Percentiles rank a stretch among this genome's conserved stretches.
phyloP scores from a whole-genome alignment of 306 rosid species.

The Quercus aquifolioides region DNA sequence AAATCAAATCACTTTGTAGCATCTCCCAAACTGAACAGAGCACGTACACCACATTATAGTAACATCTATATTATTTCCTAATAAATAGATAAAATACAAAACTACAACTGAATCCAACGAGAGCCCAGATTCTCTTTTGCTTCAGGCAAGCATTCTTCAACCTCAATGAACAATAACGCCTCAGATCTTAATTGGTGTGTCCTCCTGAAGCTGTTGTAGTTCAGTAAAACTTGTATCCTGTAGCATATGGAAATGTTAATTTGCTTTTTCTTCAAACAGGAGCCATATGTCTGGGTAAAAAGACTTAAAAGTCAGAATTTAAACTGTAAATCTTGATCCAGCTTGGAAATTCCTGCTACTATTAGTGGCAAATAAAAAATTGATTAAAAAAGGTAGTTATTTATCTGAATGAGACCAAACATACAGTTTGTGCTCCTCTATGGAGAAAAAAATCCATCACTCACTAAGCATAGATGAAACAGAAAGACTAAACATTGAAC shows the following conservation, averaged over 20 bases:
- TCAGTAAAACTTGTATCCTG: not conserved
- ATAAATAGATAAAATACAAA: constrained; percentile 10
- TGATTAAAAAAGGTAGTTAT: not conserved
- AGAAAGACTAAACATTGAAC: not conserved
- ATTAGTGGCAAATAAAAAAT: not conserved
- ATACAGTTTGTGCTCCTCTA: not conserved
- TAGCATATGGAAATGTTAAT: not conserved
- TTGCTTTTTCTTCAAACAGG: not conserved
- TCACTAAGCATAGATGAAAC: not conserved
- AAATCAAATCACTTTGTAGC: not conserved
- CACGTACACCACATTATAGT: constrained; percentile 1
- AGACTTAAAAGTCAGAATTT: constrained; percentile 21
- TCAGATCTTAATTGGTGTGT: not conserved
- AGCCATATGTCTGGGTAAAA: not conserved
- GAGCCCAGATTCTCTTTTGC: not conserved
- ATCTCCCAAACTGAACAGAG: constrained; percentile 10
- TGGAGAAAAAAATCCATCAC: not conserved
- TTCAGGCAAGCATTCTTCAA: not conserved
- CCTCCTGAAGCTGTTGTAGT: not conserved
- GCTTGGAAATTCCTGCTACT: constrained; percentile 17
- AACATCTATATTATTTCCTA: constrained; percentile 7
- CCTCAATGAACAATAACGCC: not conserved
- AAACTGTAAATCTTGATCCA: constrained; percentile 1
- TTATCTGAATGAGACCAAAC: not conserved
- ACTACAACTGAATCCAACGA: not conserved